phyloP scores from a whole-genome alignment of 1,284 basidiomycete species.

The Ganoderma resinaceum region DNA sequence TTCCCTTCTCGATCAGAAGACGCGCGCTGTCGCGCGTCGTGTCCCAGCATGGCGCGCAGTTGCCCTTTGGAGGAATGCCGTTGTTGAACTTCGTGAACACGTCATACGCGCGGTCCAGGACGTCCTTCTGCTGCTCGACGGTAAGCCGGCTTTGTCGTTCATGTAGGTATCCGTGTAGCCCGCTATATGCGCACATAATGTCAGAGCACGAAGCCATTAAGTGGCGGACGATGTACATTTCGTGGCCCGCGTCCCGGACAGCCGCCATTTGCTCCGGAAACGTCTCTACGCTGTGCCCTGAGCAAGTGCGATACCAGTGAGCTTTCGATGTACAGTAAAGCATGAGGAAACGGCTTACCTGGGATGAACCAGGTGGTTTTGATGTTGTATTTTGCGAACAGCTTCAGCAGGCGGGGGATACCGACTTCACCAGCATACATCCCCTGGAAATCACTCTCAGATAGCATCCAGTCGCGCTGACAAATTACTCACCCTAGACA shows the following conservation, averaged over 20 bases:
- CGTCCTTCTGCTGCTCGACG: slow-evolving; percentile 73
- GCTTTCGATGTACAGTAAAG: no score
- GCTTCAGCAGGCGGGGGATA: slow-evolving; percentile 68
- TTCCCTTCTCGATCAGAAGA: slow-evolving; percentile 77
- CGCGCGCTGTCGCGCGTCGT: slow-evolving; percentile 71
- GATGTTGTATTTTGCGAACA: slow-evolving; percentile 77
- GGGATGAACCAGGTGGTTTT: slow-evolving; percentile 79
- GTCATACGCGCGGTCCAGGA: slow-evolving; percentile 72
- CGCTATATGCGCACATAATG: slow-evolving; percentile 46
- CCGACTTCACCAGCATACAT: slow-evolving; percentile 81
- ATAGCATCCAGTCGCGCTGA: slow-evolving; percentile 5
- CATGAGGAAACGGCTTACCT: slow-evolving; percentile 48
- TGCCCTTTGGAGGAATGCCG: slow-evolving; percentile 68
- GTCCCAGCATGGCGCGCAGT: slow-evolving; percentile 85
- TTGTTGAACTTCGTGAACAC: slow-evolving; percentile 75
- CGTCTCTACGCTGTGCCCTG: slow-evolving; percentile 73
- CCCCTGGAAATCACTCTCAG: slow-evolving; percentile 46
- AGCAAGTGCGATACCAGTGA: neutral
- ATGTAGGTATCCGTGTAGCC: slow-evolving; percentile 80
- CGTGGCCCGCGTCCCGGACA: slow-evolving; percentile 73
- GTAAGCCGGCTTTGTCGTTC: slow-evolving; percentile 74
- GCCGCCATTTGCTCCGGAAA: slow-evolving; percentile 71
- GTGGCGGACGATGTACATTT: slow-evolving; percentile 49
- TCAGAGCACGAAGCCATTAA: neutral
- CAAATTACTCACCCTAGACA: slow-evolving; percentile 52